Conservation (phyloP, 2,329 filamentous ascomycete genomes). For the Aspergillus hortae region DNA sequence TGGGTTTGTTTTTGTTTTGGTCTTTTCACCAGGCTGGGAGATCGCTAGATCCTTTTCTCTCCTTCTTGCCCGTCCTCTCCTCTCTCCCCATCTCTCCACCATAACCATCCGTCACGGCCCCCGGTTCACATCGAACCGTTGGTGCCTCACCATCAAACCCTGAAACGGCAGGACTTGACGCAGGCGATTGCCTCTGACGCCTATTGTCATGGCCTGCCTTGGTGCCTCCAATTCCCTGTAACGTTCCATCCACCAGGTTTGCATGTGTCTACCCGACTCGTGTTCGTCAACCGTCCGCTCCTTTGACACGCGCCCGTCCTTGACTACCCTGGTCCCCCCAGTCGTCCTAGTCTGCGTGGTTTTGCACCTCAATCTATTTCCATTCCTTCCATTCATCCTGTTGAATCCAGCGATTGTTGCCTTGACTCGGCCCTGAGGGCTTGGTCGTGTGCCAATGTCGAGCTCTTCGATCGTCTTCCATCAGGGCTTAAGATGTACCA, state of each 20-base stretch:
- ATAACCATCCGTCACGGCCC: background rate
- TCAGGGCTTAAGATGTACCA: slow-evolving; percentile 23
- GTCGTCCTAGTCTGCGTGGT: background rate
- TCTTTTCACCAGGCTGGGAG: background rate
- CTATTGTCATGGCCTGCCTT: slow-evolving; percentile 13
- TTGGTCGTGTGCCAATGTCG: slow-evolving; percentile 26
- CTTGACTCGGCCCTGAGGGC: slow-evolving; percentile 14
- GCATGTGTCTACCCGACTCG: slow-evolving; percentile 3
- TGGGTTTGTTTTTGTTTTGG: background rate
- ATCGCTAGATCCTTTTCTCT: background rate
- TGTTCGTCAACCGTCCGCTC: slow-evolving; percentile 2
- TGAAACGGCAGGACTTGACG: slow-evolving; percentile 16
- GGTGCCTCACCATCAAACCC: slow-evolving; percentile 18
- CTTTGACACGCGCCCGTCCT: background rate
- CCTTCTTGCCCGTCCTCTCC: background rate
- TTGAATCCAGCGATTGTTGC: slow-evolving; percentile 5
- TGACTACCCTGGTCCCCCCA: background rate
- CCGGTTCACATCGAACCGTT: slow-evolving; percentile 2
- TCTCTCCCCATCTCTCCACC: background rate
- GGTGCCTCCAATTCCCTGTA: slow-evolving; percentile 2
- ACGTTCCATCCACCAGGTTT: slow-evolving; percentile 5
- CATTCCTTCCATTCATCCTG: slow-evolving; percentile 1
- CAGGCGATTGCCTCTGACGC: slow-evolving; percentile 12
- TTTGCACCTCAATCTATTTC: background rate
- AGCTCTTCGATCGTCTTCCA: slow-evolving; percentile 20